Evolutionary conservation across 805 yeast species (phyloP), one percentile per base, ranked within the genome.

Genomic region (Cyberlindnera japonica): DNA sequence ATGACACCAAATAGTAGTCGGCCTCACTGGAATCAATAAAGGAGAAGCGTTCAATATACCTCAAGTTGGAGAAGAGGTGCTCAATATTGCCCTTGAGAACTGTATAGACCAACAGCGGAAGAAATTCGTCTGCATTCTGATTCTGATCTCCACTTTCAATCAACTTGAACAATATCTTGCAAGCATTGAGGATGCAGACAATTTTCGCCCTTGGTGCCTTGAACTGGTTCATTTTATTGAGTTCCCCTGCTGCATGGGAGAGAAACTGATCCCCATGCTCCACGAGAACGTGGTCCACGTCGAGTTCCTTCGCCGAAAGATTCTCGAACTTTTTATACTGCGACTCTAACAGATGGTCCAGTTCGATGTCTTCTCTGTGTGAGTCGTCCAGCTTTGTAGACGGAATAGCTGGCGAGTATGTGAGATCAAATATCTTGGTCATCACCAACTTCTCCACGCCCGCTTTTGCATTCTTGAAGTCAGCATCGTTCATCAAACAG

Each of bases 161-260:
- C 42, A 87, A 71, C 10, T 95, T 95, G 68, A 89, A 90, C 6
- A 95, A 82, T 16, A 93, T 90, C 61, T 91, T 91, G 57, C 97
- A 91, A 38, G 93, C 80, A 63, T 93, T 95, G 47, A 93, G 69
- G 3, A 93, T 71, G 59, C 98, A 93, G 27, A 93, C 87, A 47
- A 88, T 79, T 57, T 93, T 93, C 58, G 95, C 99, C 38, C 99
- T 70, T 13, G 99, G 99, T 0, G 98, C 91, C 51, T 95, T 76
- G 59, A 83, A 95, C 38, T 77, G 72, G 60, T 84, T 83, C 54
- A 93, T 80, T 52, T 88, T 88, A 47, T 71, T 68, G 35, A 93
- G 69, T 61, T 93, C 98, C 11, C 67, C 68, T 1, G 81, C 73
- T 0, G 97, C 93, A 42, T 83, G 70, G 51, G 59, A 70, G 51